Evolutionary conservation across 495 filamentous ascomycete genomes (phyloP).

Genomic region (Lophium mytilinum): DNA sequence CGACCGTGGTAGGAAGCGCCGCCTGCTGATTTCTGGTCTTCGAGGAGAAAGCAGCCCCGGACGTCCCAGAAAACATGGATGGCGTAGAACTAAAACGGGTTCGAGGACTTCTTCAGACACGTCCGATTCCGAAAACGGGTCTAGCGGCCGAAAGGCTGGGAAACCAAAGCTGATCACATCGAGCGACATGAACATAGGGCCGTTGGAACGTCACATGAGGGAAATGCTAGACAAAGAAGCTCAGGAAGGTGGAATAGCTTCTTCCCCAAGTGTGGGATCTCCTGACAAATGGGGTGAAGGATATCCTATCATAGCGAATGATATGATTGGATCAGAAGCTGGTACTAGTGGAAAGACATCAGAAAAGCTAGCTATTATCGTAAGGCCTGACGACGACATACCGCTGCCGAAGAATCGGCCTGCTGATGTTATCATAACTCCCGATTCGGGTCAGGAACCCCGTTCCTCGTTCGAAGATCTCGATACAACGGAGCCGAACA

Average conservation of each 20-base stretch:
- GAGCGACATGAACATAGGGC: slow-evolving; percentile 38
- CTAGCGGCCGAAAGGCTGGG: neutral
- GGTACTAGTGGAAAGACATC: neutral
- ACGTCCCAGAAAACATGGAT: slow-evolving; percentile 12
- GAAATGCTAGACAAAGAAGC: slow-evolving; percentile 44
- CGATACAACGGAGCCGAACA: slow-evolving; percentile 25
- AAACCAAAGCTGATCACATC: neutral
- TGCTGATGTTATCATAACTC: neutral
- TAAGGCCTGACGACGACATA: neutral
- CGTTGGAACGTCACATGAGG: slow-evolving; percentile 61
- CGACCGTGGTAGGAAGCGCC: slow-evolving; percentile 22
- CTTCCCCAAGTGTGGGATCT: slow-evolving; percentile 6
- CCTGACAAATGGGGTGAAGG: slow-evolving; percentile 32
- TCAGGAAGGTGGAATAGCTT: neutral
- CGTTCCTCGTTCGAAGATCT: slow-evolving; percentile 26
- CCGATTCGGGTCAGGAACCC: slow-evolving; percentile 4
- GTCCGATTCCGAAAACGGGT: slow-evolving; percentile 21
- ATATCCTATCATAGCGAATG: neutral
- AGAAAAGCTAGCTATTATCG: neutral
- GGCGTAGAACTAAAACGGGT: slow-evolving; percentile 5
- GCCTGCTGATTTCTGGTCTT: slow-evolving; percentile 15
- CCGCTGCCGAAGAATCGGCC: neutral
- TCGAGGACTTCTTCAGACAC: slow-evolving; percentile 3
- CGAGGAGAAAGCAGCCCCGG: slow-evolving; percentile 16
- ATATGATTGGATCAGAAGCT: neutral